Conservation (phyloP, 2,329 filamentous ascomycete species). For the Ophiostoma sp. region DNA sequence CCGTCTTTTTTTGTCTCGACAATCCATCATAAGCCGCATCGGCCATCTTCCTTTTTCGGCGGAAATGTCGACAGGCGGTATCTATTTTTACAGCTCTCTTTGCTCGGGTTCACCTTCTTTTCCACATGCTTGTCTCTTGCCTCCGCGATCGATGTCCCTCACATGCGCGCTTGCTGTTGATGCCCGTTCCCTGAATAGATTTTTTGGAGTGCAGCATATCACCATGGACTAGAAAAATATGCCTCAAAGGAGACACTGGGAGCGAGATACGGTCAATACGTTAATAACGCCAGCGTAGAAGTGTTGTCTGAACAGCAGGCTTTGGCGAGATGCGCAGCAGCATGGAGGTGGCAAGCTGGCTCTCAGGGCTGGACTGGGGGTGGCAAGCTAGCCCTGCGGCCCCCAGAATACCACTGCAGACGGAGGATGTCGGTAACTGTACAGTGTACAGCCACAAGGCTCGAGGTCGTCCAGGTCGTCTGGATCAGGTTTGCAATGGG, state of each 20-base stretch:
- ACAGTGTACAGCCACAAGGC: background rate
- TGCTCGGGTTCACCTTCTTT: background rate
- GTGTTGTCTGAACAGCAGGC: background rate
- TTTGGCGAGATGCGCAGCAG: background rate
- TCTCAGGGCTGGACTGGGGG: background rate
- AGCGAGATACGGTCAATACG: conserved; percentile 1
- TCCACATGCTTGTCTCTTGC: too few relatives aligned
- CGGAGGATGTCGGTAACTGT: background rate
- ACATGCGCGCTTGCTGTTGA: background rate
- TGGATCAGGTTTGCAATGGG: too few relatives aligned
- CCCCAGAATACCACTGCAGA: background rate
- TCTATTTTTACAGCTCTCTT: background rate
- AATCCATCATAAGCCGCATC: background rate
- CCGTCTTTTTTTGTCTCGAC: background rate
- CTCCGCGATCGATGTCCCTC: background rate
- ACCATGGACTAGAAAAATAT: background rate
- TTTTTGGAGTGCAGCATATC: background rate
- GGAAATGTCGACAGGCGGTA: background rate
- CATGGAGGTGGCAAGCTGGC: background rate
- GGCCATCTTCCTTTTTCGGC: background rate
- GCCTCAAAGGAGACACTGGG: background rate
- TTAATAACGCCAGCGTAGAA: background rate
- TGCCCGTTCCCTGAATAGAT: background rate
- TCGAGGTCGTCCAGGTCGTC: too few relatives aligned
- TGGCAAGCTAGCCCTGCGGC: background rate